phyloP scores from a whole-genome alignment of 306 rosid genomes.

The Pyrus betulifolia region DNA sequence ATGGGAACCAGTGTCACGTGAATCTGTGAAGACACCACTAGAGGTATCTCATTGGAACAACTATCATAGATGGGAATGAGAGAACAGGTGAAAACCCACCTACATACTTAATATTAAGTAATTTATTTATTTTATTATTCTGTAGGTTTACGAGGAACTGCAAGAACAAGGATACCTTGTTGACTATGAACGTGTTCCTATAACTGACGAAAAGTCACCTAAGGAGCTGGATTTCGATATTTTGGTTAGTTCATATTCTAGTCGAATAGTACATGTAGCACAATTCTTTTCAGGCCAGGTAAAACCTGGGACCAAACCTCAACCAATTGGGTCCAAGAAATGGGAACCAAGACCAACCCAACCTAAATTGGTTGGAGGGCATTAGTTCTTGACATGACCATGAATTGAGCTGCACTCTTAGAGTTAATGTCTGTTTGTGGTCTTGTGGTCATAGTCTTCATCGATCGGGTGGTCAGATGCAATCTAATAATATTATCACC shows the following conservation, averaged over 20 bases:
- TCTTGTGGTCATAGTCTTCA: not conserved
- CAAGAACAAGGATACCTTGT: slow-evolving; percentile 74
- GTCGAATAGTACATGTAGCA: not conserved
- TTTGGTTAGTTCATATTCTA: slow-evolving; percentile 47
- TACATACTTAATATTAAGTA: slow-evolving; percentile 14
- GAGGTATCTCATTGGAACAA: slow-evolving; percentile 45
- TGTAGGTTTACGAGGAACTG: slow-evolving; percentile 75
- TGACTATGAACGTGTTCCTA: slow-evolving; percentile 88
- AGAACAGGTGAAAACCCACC: not conserved
- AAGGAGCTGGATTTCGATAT: slow-evolving; percentile 81
- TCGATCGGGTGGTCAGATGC: too few species aligned
- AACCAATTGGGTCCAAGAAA: not conserved
- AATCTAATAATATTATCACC: not conserved
- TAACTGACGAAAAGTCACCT: slow-evolving; percentile 93
- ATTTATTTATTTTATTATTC: slow-evolving; percentile 6
- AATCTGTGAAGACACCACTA: slow-evolving; percentile 72
- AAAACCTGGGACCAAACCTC: slow-evolving; percentile 3
- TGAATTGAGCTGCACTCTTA: not conserved
- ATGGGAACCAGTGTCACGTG: slow-evolving; percentile 71
- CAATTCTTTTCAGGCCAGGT: slow-evolving; percentile 3
- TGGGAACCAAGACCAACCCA: not conserved
- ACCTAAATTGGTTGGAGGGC: not conserved
- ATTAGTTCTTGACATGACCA: not conserved
- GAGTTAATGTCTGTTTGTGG: not conserved
- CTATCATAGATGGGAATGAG: slow-evolving; percentile 7